Evolutionary conservation across 495 filamentous ascomycete genomes (phyloP).

Genomic region (Neurospora tetrasperma): DNA sequence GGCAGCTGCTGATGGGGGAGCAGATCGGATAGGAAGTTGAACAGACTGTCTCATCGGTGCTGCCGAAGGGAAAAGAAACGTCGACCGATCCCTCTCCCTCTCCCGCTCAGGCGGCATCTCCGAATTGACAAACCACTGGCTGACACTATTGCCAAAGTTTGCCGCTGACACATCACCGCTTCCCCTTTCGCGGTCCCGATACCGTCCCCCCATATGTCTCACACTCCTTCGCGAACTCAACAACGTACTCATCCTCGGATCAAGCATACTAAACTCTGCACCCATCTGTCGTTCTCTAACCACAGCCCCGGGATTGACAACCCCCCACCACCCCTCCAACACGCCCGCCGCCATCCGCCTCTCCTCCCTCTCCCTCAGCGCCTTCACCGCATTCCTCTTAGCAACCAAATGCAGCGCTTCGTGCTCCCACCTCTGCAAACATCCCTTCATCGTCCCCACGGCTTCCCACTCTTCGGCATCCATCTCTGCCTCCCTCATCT

Average conservation of each 20-base stretch:
- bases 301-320: constrained; percentile 10
- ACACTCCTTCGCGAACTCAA: neutral
- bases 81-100: neutral
- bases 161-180: neutral
- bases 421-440: constrained; percentile 21
- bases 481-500: constrained; percentile 10
- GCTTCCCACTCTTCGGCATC: constrained; percentile 21
- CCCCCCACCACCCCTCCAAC: constrained; percentile 19
- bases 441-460: constrained; percentile 6
- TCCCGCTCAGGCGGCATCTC: neutral
- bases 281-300: neutral
- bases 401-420: constrained; percentile 17
- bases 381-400: constrained; percentile 9
- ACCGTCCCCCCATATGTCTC: neutral
- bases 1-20: neutral
- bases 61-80: neutral
- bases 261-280: neutral
- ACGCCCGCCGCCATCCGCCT: constrained; percentile 10
- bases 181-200: neutral
- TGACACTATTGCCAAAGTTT: neutral
- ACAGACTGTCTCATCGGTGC: neutral
- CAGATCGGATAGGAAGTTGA: neutral
- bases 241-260: neutral
- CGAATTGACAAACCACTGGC: neutral
- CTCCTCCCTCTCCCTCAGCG: constrained; percentile 17